Evolutionary conservation across 1,284 basidiomycete genomes (phyloP).

Genomic region (Sanguinoderma infundibulare): DNA sequence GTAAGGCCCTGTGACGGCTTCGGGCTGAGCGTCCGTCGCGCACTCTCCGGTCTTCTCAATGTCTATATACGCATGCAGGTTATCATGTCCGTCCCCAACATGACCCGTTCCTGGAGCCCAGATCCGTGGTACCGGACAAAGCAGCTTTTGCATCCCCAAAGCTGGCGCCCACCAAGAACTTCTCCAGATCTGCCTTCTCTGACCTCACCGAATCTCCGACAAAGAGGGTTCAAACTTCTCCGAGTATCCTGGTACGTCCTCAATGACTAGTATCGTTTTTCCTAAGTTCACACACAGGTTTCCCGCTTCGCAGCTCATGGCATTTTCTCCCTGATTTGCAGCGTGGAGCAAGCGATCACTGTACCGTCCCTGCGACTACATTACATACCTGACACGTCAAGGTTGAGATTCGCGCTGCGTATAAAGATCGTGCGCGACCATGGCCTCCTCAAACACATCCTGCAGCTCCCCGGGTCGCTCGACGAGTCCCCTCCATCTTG

Average conservation of each 20-base stretch:
- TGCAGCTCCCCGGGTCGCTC: conserved; percentile 4
- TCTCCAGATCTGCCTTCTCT: conserved; percentile 21
- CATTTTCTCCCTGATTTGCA: conserved; percentile 22
- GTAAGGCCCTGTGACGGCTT: conserved; percentile 18
- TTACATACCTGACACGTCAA: conserved; percentile 29
- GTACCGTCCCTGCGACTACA: conserved; percentile 18
- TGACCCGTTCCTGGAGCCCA: conserved; percentile 28
- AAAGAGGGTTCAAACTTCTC: conserved; percentile 37
- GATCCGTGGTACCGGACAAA: conserved; percentile 26
- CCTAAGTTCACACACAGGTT: conserved; percentile 24
- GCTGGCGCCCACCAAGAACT: conserved; percentile 18
- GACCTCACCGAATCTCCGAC: conserved; percentile 31
- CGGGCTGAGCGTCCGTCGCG: conserved; percentile 16
- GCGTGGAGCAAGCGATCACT: conserved; percentile 18
- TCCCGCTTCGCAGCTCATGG: conserved; percentile 18
- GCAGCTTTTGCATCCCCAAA: conserved; percentile 21
- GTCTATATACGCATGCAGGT: conserved; percentile 12
- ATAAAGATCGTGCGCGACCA: conserved; percentile 20
- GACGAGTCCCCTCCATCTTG: background rate
- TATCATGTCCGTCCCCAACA: conserved; percentile 23
- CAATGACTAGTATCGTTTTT: conserved; percentile 19
- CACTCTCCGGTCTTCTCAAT: conserved; percentile 17
- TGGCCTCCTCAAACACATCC: conserved; percentile 11
- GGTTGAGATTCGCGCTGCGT: conserved; percentile 10
- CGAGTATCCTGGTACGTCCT: conserved; percentile 25